phyloP scores from a whole-genome alignment of 306 rosid species.

The Trichosanthes truncata region DNA sequence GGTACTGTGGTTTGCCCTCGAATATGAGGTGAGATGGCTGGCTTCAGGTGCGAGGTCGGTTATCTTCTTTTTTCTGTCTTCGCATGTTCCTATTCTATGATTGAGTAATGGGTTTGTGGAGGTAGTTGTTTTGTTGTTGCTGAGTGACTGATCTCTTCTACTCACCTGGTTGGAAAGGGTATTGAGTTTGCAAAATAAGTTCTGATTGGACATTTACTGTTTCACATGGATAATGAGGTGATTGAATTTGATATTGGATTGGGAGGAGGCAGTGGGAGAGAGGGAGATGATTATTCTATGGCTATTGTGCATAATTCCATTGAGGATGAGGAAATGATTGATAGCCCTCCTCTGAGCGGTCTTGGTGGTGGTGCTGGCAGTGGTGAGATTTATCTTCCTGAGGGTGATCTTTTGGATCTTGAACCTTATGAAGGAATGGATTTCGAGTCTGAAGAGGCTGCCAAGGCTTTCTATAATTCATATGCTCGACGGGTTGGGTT shows the following conservation, averaged over 20 bases:
- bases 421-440: conserved; percentile 96
- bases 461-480: conserved; percentile 93
- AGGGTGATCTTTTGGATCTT: conserved; percentile 85
- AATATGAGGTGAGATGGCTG: not conserved
- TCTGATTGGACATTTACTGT: not conserved
- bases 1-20: not conserved
- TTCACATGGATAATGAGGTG: conserved; percentile 65
- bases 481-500: conserved; percentile 98
- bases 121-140: not conserved
- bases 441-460: conserved; percentile 98
- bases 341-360: conserved; percentile 33
- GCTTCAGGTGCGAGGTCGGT: not conserved
- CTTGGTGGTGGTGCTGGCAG: conserved; percentile 28
- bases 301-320: conserved; percentile 53
- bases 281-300: conserved; percentile 53
- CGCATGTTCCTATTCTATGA: not conserved
- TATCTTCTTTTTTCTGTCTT: not conserved
- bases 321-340: conserved; percentile 71
- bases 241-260: conserved; percentile 85
- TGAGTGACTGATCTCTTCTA: not conserved
- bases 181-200: not conserved
- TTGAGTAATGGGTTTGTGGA: not conserved
- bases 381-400: conserved; percentile 64
- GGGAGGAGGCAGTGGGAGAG: conserved; percentile 57
- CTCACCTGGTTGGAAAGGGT: not conserved